A percentile compares a stretch with the other conserved stretches of the same genome.
Evolutionary conservation across 2,329 filamentous ascomycete species (phyloP).

Genomic region (Talaromyces sp.): DNA sequence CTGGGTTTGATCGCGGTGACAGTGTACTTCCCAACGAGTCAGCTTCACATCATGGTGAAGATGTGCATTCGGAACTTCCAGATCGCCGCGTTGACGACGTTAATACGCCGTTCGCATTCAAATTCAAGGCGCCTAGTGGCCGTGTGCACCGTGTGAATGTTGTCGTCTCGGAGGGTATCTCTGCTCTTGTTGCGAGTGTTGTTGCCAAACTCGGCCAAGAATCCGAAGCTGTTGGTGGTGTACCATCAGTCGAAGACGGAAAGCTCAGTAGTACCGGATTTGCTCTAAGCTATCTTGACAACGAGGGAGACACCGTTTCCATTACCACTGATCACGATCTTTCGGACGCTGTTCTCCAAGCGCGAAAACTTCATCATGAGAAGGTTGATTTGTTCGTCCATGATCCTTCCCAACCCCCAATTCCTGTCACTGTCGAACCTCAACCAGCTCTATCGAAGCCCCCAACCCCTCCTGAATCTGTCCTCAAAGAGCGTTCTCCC

Average conservation of each 20-base stretch:
- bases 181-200: constrained; percentile 70
- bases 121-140: constrained; percentile 95
- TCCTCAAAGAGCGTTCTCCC: constrained; percentile 28
- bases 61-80: constrained; percentile 64
- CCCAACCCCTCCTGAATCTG: constrained; percentile 47
- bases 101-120: constrained; percentile 87
- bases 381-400: constrained; percentile 98
- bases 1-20: constrained; percentile 63
- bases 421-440: constrained; percentile 59
- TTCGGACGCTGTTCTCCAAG: constrained; percentile 79
- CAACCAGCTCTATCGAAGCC: constrained; percentile 49
- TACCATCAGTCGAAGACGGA: constrained; percentile 71
- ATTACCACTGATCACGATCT: constrained; percentile 95
- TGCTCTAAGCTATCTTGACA: constrained; percentile 90
- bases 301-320: constrained; percentile 93
- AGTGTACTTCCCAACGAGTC: constrained; percentile 91
- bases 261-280: constrained; percentile 73
- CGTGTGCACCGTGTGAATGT: constrained; percentile 91
- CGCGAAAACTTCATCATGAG: constrained; percentile 69
- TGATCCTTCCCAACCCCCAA: constrained; percentile 81
- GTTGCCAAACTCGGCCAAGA: constrained; percentile 80
- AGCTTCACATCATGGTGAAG: constrained; percentile 81
- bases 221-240: constrained; percentile 75
- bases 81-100: constrained; percentile 48
- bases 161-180: constrained; percentile 71